Evolutionary conservation across 1,139 yeast genomes (phyloP), one percentile per base, ranked within the genome.

Genomic region (Geotrichum bryndzae): DNA sequence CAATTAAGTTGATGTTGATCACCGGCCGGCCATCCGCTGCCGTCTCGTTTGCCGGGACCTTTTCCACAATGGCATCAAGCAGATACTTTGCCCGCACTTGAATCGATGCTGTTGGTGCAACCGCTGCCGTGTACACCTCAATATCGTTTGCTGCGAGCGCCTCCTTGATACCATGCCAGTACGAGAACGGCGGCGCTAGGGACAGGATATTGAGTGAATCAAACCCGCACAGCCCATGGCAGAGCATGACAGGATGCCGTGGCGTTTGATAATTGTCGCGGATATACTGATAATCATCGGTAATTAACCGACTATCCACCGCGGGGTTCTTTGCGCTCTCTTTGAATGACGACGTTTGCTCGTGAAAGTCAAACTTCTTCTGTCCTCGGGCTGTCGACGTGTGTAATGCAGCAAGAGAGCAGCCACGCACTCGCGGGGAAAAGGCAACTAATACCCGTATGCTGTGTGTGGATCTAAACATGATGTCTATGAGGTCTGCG

Each of bases 141-240:
- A 89, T 83, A 0, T 96, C 96, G 31, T 83, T 77, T 0, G 73
- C 71, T 60, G 81, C 82, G 41, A 91, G 73, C 0, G 85, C 84
- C 48, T 83, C 83, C 67, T 82, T 82, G 35, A 91, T 85, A 0
- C 97, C 97, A 63, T 81, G 79, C 96, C 96, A 91, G 71, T 90
- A 91, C 64, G 87, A 87, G 29, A 89, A 73, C 52, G 66, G 65
- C 10, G 68, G 75, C 2, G 78, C 66, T 0, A 78, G 77, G 1
- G 85, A 53, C 5, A 53, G 31, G 6, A 61, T 22, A n/a, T 58
- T 54, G 5, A 62, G 50, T 8, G 70, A 63, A 68, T 88, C 96
- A 67, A 89, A 90, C 0, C 96, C 96, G 0, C 90, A 84, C 51
- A 90, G 79, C 0, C 96, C 96, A 76, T 90, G 96, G 68, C 96